phyloP scores from a whole-genome alignment of 2,329 filamentous ascomycete genomes.

The Stachybotrys elegans region DNA sequence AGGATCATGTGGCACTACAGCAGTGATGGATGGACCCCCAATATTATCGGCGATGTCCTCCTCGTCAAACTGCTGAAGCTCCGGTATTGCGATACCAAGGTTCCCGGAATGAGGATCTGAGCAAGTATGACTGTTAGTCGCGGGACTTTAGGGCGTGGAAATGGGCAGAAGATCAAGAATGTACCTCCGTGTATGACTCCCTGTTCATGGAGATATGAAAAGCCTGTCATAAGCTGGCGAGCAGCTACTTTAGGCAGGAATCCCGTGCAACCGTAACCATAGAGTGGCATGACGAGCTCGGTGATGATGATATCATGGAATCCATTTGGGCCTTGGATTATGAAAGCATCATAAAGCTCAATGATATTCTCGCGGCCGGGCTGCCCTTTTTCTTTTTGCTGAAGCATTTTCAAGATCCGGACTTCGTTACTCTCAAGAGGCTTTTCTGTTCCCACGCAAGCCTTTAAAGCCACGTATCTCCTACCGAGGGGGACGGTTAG shows the following conservation, averaged over 20 bases:
- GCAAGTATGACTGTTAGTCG: background rate
- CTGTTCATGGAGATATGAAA: constrained; percentile 1
- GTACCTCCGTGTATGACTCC: background rate
- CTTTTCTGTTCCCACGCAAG: constrained; percentile 3
- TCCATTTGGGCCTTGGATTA: constrained; percentile 7
- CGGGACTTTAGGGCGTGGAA: background rate
- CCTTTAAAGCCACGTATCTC: constrained; percentile 5
- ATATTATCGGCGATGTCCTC: background rate
- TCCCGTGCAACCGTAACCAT: background rate
- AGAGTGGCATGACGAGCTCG: constrained; percentile 6
- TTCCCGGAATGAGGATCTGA: background rate
- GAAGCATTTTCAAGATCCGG: background rate
- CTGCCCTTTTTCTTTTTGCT: background rate
- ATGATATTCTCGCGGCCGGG: constrained; percentile 1
- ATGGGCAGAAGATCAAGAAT: background rate
- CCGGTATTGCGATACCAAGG: background rate
- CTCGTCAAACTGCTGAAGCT: background rate
- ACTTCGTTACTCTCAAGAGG: constrained; percentile 1
- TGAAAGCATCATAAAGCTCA: constrained; percentile 4
- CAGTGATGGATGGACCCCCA: background rate
- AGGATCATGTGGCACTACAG: background rate
- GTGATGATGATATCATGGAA: constrained; percentile 8
- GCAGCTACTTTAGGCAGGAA: background rate
- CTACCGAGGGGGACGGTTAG: too few relatives aligned
- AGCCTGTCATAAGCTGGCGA: constrained; percentile 3